Evolutionary conservation across 306 rosid genomes (phyloP), one percentile per base, ranked within the genome.

Genomic region (Bauhinia variegata): DNA sequence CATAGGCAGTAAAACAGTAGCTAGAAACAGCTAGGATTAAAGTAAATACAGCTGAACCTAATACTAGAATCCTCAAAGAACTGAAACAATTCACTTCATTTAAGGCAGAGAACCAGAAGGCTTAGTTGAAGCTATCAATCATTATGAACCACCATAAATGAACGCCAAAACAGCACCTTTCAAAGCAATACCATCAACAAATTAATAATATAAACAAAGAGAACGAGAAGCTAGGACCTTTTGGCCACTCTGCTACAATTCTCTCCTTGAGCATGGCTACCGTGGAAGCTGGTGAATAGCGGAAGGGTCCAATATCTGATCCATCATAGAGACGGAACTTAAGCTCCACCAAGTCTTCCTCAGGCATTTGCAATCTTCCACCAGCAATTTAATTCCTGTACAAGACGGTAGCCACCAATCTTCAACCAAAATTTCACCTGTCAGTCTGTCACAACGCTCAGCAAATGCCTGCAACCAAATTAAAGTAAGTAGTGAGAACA

Each of bases 281-380:
- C 0, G 96, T 91, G 3, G 96, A 88, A 19, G 93, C 80, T 1
- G 88, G 96, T 1, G 93, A 86, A 63, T 84, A 91, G 37, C 88
- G 84, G 47, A 83, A 86, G 3, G 97, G 97, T 57, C 97, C 97
- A 4, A 91, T 83, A 74, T 91, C 95, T 18, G 96, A 81, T 78
- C 97, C 97, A 77, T 91, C 97, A 46, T 83, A 91, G 15, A 88
- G 87, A 39, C 96, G 96, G 73, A 91, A 91, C 87, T 88, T 91
- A 28, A 91, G 91, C 82, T 91, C 97, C 31, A 88, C 80, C 54
- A 83, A 47, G 68, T 91, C 96, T 70, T 91, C 91, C 78, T 91
- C 96, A 67, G 96, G 89, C 97, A 91, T 91, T 88, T 73, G 72
- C 61, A 75, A 60, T 59, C 75, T 47, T 44, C 56, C 30, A 32